phyloP scores from a whole-genome alignment of 768 basidiomycete species.

The Podaxis carcinomalis region DNA sequence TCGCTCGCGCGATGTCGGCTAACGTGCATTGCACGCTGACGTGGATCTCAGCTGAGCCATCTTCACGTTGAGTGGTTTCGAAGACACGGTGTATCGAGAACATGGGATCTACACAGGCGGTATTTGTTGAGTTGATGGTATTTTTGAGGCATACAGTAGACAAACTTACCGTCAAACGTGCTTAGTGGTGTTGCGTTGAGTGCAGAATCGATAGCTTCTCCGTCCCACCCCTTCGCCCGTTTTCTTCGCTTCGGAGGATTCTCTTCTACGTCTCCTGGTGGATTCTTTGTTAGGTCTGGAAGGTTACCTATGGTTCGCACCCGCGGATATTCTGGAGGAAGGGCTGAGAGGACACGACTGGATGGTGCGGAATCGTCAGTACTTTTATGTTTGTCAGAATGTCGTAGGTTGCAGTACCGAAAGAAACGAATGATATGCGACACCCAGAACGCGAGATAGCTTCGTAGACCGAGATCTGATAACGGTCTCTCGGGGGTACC shows the following conservation, averaged over 20 bases:
- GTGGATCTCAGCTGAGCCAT: slow-evolving; percentile 71
- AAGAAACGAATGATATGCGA: slow-evolving; percentile 82
- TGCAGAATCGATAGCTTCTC: slow-evolving; percentile 46
- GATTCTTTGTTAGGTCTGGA: slow-evolving; percentile 34
- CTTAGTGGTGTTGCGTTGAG: slow-evolving; percentile 28
- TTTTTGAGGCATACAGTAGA: neutral
- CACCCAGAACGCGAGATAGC: slow-evolving; percentile 89
- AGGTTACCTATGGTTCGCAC: slow-evolving; percentile 41
- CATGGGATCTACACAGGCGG: slow-evolving; percentile 37
- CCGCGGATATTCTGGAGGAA: slow-evolving; percentile 48
- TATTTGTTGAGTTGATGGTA: neutral
- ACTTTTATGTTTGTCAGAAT: neutral
- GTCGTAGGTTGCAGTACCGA: slow-evolving; percentile 34
- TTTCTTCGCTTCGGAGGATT: slow-evolving; percentile 34
- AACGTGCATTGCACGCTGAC: slow-evolving; percentile 68
- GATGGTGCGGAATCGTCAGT: neutral
- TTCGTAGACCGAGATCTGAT: slow-evolving; percentile 86
- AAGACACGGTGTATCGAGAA: slow-evolving; percentile 53
- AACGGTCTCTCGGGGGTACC: slow-evolving; percentile 95
- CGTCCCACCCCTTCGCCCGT: slow-evolving; percentile 68
- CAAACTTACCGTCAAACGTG: slow-evolving; percentile 35
- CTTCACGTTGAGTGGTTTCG: slow-evolving; percentile 51
- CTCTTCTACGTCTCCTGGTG: slow-evolving; percentile 24
- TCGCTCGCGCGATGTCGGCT: slow-evolving; percentile 72
- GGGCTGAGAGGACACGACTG: slow-evolving; percentile 55